Conservation (phyloP, 495 filamentous ascomycete genomes). For the Neurospora sp. region DNA sequence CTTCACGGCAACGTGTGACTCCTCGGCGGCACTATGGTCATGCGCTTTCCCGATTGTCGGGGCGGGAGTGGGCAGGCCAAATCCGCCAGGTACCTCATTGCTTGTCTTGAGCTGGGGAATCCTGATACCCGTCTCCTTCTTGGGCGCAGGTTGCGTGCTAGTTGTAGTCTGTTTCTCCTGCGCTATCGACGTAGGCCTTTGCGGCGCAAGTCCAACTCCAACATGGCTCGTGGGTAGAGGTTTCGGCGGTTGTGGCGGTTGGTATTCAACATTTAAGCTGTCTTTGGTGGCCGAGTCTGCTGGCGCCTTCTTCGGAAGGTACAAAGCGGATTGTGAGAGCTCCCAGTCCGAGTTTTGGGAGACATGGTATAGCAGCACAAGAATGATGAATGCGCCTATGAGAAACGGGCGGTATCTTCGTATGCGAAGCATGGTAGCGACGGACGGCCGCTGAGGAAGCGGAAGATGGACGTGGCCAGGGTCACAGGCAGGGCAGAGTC, state of each 20-base stretch:
- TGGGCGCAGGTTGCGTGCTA: constrained; percentile 3
- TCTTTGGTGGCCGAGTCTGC: neutral
- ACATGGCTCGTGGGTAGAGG: constrained; percentile 1
- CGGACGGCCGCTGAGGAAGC: neutral
- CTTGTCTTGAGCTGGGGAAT: constrained; percentile 30
- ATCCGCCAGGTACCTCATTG: constrained; percentile 15
- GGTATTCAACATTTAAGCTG: neutral
- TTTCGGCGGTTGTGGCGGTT: neutral
- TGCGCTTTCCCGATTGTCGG: neutral
- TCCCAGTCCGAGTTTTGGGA: constrained; percentile 40
- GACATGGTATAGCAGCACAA: constrained; percentile 59
- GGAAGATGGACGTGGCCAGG: neutral
- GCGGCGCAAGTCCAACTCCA: neutral
- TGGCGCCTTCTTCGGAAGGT: neutral
- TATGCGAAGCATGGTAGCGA: constrained; percentile 55
- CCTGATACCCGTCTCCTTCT: constrained; percentile 17
- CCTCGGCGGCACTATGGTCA: neutral
- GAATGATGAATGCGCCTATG: constrained; percentile 54
- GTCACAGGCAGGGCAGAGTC: neutral
- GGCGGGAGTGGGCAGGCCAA: constrained; percentile 15
- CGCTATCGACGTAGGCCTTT: neutral
- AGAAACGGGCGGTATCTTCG: constrained; percentile 69
- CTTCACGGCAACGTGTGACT: neutral
- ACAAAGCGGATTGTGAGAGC: constrained; percentile 20
- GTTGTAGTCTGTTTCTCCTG: neutral